Evolutionary conservation across 2,329 filamentous ascomycete genomes (phyloP).

Genomic region (Dactylellina sp.): DNA sequence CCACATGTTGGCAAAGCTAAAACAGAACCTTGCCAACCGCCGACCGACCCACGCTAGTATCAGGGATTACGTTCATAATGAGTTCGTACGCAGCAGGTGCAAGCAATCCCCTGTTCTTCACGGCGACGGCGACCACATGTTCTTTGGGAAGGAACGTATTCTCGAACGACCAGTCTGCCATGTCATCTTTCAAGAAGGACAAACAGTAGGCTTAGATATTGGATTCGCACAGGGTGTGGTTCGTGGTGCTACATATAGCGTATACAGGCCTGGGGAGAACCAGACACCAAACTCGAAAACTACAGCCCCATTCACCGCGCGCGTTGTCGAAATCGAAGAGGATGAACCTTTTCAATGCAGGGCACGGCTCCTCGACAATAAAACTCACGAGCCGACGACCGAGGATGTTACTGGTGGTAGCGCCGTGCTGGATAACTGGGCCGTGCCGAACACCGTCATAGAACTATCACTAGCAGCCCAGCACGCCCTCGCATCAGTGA

Average conservation of each 20-base stretch:
- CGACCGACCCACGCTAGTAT: constrained; percentile 21
- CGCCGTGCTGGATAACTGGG: too few species aligned
- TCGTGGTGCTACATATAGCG: constrained; percentile 29
- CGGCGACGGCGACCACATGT: constrained; percentile 39
- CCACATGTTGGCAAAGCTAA: constrained; percentile 24
- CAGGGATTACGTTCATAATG: constrained; percentile 11
- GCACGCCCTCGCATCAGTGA: too few species aligned
- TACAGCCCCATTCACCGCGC: too few species aligned
- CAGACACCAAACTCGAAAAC: neutral
- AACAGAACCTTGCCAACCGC: neutral
- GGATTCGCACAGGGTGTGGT: constrained; percentile 31
- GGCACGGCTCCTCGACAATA: too few species aligned
- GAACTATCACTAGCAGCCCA: too few species aligned
- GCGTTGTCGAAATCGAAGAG: too few species aligned
- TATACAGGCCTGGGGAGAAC: constrained; percentile 7
- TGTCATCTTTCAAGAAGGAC: neutral
- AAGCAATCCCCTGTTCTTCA: constrained; percentile 39
- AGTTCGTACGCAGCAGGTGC: neutral
- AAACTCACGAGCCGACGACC: too few species aligned
- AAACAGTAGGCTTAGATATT: constrained; percentile 31
- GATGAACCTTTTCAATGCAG: too few species aligned
- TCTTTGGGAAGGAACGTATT: constrained; percentile 37
- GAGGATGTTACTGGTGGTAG: too few species aligned
- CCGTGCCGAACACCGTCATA: too few species aligned
- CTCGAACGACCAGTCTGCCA: constrained; percentile 25